Percentiles rank a stretch among this genome's conserved stretches.
Conservation (phyloP, 352 stramenopile species). For the Phytophthora tentaculata region DNA sequence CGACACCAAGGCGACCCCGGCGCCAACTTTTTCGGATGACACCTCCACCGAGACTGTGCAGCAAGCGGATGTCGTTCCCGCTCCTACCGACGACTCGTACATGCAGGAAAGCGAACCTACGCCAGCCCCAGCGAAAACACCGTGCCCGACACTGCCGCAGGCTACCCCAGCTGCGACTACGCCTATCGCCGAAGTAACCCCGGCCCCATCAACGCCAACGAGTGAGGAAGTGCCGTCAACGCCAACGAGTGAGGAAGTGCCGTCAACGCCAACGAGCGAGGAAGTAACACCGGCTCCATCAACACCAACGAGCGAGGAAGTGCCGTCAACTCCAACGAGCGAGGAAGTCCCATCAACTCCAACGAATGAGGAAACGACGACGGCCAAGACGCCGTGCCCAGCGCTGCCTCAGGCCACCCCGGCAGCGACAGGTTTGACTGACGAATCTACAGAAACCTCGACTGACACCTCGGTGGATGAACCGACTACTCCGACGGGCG, state of each 20-base stretch:
- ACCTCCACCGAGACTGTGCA: slow-evolving; percentile 18
- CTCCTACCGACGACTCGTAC: slow-evolving; percentile 24
- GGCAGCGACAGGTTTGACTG: slow-evolving; percentile 9
- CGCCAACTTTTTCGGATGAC: slow-evolving; percentile 27
- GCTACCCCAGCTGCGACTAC: slow-evolving; percentile 10
- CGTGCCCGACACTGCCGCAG: slow-evolving; percentile 18
- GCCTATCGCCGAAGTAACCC: slow-evolving; percentile 3
- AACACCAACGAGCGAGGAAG: not conserved
- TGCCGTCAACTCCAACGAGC: not conserved
- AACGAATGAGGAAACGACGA: slow-evolving; percentile 11
- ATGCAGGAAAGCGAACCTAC: slow-evolving; percentile 18
- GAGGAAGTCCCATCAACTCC: slow-evolving; percentile 1
- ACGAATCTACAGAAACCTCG: slow-evolving; percentile 18
- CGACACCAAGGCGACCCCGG: slow-evolving; percentile 26
- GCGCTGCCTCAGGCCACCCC: slow-evolving; percentile 21
- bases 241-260: slow-evolving; percentile 1
- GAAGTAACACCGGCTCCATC: not conserved
- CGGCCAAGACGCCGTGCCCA: slow-evolving; percentile 27
- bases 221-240: slow-evolving; percentile 2
- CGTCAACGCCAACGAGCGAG: not conserved
- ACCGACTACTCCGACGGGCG: slow-evolving; percentile 20
- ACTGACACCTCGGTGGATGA: slow-evolving; percentile 6
- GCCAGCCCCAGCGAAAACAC: slow-evolving; percentile 21
- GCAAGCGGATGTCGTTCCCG: slow-evolving; percentile 27
- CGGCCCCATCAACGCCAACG: slow-evolving; percentile 1